phyloP scores from a whole-genome alignment of 2,329 filamentous ascomycete species.

The Tolypocladium album region DNA sequence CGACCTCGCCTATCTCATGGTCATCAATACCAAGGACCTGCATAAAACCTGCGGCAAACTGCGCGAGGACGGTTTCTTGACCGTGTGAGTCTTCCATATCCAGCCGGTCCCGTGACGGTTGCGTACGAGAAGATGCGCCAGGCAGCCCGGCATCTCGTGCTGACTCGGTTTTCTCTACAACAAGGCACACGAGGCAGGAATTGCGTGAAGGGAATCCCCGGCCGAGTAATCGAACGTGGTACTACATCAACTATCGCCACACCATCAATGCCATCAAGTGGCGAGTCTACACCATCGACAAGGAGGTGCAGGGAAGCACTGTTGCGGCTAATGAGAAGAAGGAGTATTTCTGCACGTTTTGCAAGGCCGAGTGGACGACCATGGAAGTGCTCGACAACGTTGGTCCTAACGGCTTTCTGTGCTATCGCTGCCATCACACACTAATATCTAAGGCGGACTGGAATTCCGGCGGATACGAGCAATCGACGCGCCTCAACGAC shows the following conservation, averaged over 20 bases:
- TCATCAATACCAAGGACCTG: slow-evolving; percentile 83
- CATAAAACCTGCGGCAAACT: slow-evolving; percentile 81
- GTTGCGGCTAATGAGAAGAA: slow-evolving; percentile 78
- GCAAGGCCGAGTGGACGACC: slow-evolving; percentile 76
- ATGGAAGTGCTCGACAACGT: slow-evolving; percentile 78
- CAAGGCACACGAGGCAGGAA: slow-evolving; percentile 55
- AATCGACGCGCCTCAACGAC: slow-evolving; percentile 63
- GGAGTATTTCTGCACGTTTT: slow-evolving; percentile 77
- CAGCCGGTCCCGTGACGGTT: no score
- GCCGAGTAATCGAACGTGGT: slow-evolving; percentile 82
- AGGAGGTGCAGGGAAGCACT: slow-evolving; percentile 75
- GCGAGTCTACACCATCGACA: slow-evolving; percentile 78
- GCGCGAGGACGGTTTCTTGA: slow-evolving; percentile 75
- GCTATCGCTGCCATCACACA: slow-evolving; percentile 61
- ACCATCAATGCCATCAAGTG: slow-evolving; percentile 96
- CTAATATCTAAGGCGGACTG: slow-evolving; percentile 58
- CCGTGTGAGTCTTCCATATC: slow-evolving; percentile 49
- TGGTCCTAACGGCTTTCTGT: slow-evolving; percentile 64
- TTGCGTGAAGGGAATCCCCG: slow-evolving; percentile 71
- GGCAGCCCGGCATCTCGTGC: slow-evolving; percentile 3
- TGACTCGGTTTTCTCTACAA: slow-evolving; percentile 43
- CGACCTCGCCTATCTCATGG: slow-evolving; percentile 78
- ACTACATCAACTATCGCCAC: slow-evolving; percentile 90
- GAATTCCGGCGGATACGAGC: slow-evolving; percentile 59
- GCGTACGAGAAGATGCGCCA: no score